These are phyloP conservation scores for Trypanosoma vivax DNA, from an alignment of 208 protist species.

Conservation along the genomic window DNA sequence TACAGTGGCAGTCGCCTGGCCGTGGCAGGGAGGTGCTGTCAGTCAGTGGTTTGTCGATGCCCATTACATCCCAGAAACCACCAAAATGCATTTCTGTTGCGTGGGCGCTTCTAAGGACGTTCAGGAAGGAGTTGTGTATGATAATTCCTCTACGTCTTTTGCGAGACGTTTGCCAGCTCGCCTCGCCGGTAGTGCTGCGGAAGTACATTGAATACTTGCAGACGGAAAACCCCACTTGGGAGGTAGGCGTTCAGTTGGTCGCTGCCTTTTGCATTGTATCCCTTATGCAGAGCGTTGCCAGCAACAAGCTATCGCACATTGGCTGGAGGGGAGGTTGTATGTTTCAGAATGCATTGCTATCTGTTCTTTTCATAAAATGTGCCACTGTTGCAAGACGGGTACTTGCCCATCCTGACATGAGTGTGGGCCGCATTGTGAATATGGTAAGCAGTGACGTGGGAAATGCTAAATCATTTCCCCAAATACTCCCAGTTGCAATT, in stretches of 20 bases:
- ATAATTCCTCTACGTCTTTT: constrained; percentile 39
- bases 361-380: constrained; percentile 74
- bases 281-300: constrained; percentile 34
- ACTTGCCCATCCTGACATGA: constrained; percentile 55
- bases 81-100: constrained; percentile 28
- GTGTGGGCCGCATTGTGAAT: constrained; percentile 81
- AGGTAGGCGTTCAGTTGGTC: constrained; percentile 33
- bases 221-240: constrained; percentile 13
- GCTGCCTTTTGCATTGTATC: constrained; percentile 34
- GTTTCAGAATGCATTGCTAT: constrained; percentile 50
- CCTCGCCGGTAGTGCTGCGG: constrained; percentile 47
- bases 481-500: constrained; percentile 49
- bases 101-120: constrained; percentile 26
- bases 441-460: constrained; percentile 72
- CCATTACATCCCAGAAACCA: background rate
- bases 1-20: no score
- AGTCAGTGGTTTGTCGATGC: constrained; percentile 9
- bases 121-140: constrained; percentile 25
- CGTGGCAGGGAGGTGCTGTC: no score
- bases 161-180: constrained; percentile 38
- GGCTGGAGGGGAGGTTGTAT: constrained; percentile 31
- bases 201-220: constrained; percentile 23
- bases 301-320: constrained; percentile 50
- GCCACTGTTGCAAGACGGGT: constrained; percentile 34
- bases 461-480: constrained; percentile 32